Evolutionary conservation across 345 rosid species (phyloP), one percentile per base, ranked within the genome.

Genomic region (Zanthoxylum bungeanum): DNA sequence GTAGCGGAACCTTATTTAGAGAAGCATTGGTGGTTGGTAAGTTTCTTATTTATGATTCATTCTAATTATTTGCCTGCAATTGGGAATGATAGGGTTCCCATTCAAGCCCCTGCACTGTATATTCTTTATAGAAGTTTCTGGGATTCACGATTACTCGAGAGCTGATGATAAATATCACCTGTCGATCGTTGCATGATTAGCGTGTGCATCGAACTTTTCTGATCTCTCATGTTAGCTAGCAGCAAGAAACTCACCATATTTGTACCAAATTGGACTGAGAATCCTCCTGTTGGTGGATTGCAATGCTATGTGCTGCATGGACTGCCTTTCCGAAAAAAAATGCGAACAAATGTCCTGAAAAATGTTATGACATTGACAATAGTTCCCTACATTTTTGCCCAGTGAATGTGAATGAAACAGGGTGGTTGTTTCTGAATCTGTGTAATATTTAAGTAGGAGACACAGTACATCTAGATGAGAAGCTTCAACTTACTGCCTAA

Each of bases 401-500:
- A 3, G 37, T 44, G 39, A 27, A 24, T 11, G 30, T 30, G 57
- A 8, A 30, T 30, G 69, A 5, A 33, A 33, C 10, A 2, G 33
- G 17, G 47, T 52, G 37, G 0, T 52, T 8, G 16, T 40, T 8
- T 25, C 34, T 33, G 10, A 55, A 36, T 56, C 28, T 16, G 9
- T 27, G 7, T 64, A 28, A 50, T 33, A 50, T 50, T 10, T 22
- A 51, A 59, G 75, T 72, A 59, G 75, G 83, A 64, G 72, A 59
- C 60, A 60, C 36, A n/a, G 17, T 2, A 12, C 75, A 66, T 80
- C 69, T 50, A 58, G 91, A 87, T 74, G 70, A n/a, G 88, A 87
- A 75, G 36, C 78, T 62, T 66, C 76, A 89, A 75, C 89, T 72
- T 53, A 63, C 85, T 55, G 82, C 87, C 91, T 64, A 85, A 85